These are phyloP conservation scores for Senecio squalidus DNA, from an alignment of 140 eudicot species.

Conservation along the genomic window DNA sequence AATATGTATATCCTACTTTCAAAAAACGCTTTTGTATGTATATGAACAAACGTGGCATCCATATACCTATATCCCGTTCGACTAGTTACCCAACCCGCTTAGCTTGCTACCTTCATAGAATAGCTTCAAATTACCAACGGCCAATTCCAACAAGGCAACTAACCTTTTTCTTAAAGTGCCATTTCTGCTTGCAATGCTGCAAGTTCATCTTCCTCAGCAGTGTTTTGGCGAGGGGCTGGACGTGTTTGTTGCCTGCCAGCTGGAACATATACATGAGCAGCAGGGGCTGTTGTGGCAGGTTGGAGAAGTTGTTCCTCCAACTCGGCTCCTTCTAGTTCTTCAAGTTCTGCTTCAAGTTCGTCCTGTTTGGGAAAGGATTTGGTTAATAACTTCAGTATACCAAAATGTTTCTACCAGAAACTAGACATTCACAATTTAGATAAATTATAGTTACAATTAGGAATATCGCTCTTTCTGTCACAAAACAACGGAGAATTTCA, in stretches of 20 bases:
- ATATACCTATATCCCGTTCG: too few relatives aligned
- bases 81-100: too few relatives aligned
- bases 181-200: conserved; percentile 70
- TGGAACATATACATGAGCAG: conserved; percentile 47
- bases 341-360: conserved; percentile 58
- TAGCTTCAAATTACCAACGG: neutral
- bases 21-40: too few relatives aligned
- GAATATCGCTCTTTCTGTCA: too few relatives aligned
- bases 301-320: conserved; percentile 50
- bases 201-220: conserved; percentile 65
- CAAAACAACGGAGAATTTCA: too few relatives aligned
- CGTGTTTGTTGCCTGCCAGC: conserved; percentile 39
- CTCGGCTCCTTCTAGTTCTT: conserved; percentile 54
- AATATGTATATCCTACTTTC: too few relatives aligned
- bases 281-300: conserved; percentile 50
- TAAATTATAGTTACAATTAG: too few relatives aligned
- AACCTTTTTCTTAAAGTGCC: conserved; percentile 54
- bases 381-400: neutral
- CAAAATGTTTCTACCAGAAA: neutral
- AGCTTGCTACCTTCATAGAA: too few relatives aligned
- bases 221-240: conserved; percentile 34
- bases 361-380: conserved; percentile 20
- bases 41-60: too few relatives aligned
- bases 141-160: neutral
- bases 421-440: too few relatives aligned